These are phyloP conservation scores for Dinochytrium kinnereticum DNA, from an alignment of 371 early-diverging fungal species.

Conservation along the genomic window DNA sequence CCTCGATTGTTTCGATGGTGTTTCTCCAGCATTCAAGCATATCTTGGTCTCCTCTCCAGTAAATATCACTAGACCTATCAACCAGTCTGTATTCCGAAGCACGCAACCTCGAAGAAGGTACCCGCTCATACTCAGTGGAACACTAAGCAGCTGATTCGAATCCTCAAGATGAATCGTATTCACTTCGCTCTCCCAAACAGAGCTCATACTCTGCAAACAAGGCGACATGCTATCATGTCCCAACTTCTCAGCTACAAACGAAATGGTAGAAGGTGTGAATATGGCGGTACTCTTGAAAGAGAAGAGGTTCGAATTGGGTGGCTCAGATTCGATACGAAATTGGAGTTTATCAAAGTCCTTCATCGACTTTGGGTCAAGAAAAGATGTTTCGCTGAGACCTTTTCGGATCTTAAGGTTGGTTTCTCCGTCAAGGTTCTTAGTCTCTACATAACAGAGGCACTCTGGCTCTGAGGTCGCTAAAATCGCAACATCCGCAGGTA, in stretches of 20 bases:
- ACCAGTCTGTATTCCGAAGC: constrained; percentile 88
- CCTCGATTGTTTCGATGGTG: constrained; percentile 90
- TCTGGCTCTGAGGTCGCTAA: constrained; percentile 86
- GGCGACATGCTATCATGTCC: background rate
- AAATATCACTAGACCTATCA: constrained; percentile 80
- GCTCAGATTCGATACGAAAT: constrained; percentile 74
- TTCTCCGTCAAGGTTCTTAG: constrained; percentile 95
- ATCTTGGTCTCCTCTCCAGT: constrained; percentile 94
- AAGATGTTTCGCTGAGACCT: constrained; percentile 58
- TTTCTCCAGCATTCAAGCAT: constrained; percentile 83
- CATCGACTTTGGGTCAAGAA: constrained; percentile 48
- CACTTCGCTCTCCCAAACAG: background rate
- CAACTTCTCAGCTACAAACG: background rate
- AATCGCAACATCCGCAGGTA: constrained; percentile 94
- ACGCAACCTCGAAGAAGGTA: constrained; percentile 89
- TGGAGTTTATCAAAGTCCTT: constrained; percentile 57
- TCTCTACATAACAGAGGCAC: constrained; percentile 92
- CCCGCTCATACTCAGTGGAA: constrained; percentile 78
- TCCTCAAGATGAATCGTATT: background rate
- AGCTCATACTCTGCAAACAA: background rate
- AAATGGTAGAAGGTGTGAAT: constrained; percentile 5
- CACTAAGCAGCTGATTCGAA: background rate
- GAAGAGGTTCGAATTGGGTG: constrained; percentile 45
- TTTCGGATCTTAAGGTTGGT: constrained; percentile 83
- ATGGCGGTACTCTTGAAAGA: constrained; percentile 43